Conservation (phyloP, 805 yeast species). For the Scheffersomyces amazonensis region DNA sequence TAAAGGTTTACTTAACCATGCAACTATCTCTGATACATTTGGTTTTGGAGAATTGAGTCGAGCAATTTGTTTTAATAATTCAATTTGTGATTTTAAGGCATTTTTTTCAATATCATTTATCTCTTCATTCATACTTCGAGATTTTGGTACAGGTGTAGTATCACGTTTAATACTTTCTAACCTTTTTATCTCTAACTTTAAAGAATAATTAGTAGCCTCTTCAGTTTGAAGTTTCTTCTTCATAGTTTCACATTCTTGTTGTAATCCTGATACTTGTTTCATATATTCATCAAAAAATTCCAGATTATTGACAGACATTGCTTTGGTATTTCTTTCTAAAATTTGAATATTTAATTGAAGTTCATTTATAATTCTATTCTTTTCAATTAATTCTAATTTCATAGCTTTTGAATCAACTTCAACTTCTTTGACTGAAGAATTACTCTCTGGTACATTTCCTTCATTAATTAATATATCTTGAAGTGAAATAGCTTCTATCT, state of each 20-base stretch:
- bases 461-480: too few relatives aligned
- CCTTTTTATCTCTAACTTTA: neutral
- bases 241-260: neutral
- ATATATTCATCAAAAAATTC: neutral
- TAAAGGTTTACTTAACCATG: neutral
- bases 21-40: neutral
- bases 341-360: conserved; percentile 43
- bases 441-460: too few relatives aligned
- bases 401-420: too few relatives aligned
- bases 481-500: too few relatives aligned
- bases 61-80: conserved; percentile 36
- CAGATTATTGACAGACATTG: conserved; percentile 11
- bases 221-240: neutral
- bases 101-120: conserved; percentile 27
- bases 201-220: neutral
- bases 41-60: neutral
- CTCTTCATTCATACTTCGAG: conserved; percentile 31
- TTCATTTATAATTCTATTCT: conserved; percentile 37
- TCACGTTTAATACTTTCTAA: neutral
- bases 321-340: conserved; percentile 40
- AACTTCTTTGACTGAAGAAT: too few relatives aligned
- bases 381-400: conserved; percentile 9
- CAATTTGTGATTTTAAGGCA: conserved; percentile 44
- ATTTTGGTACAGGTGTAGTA: conserved; percentile 10
- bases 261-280: neutral